A percentile compares a stretch with the other conserved stretches of the same genome.
phyloP scores from a whole-genome alignment of 1,284 basidiomycete genomes.

The Ganoderma meredithae region DNA sequence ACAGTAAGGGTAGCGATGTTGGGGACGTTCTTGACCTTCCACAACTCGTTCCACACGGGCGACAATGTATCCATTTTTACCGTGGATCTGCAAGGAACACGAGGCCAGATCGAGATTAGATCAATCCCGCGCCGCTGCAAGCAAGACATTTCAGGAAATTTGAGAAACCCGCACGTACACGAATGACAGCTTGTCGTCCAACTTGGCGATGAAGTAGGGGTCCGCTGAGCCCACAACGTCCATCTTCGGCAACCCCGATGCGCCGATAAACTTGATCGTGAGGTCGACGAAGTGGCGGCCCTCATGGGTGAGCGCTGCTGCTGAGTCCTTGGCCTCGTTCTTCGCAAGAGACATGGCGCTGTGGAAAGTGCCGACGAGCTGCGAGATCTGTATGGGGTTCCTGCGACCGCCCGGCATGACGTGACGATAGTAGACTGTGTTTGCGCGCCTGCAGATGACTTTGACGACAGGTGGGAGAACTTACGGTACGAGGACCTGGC shows the following conservation, averaged over 20 bases:
- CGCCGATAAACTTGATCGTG: conserved; percentile 72
- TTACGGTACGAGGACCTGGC: background rate
- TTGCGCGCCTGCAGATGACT: conserved; percentile 5
- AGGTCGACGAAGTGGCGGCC: conserved; percentile 53
- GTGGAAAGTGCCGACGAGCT: conserved; percentile 33
- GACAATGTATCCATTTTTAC: conserved; percentile 62
- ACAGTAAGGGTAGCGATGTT: conserved; percentile 62
- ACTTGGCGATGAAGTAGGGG: conserved; percentile 74
- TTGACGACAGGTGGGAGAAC: conserved; percentile 7
- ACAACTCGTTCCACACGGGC: conserved; percentile 79
- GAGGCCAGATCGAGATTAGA: background rate
- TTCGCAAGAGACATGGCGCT: conserved; percentile 29
- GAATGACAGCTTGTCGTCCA: conserved; percentile 68
- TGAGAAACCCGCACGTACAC: conserved; percentile 51
- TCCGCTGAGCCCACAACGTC: conserved; percentile 73
- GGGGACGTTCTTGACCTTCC: conserved; percentile 77
- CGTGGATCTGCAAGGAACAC: conserved; percentile 57
- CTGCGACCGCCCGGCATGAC: conserved; percentile 29
- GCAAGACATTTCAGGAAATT: background rate
- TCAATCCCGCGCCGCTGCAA: background rate
- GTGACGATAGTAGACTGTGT: background rate
- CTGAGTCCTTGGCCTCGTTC: conserved; percentile 26
- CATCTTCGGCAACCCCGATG: conserved; percentile 71
- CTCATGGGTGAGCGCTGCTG: conserved; percentile 23
- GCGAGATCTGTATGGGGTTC: conserved; percentile 34